Conservation (phyloP, 306 rosid species). For the Fragaria nilgerrensis region DNA sequence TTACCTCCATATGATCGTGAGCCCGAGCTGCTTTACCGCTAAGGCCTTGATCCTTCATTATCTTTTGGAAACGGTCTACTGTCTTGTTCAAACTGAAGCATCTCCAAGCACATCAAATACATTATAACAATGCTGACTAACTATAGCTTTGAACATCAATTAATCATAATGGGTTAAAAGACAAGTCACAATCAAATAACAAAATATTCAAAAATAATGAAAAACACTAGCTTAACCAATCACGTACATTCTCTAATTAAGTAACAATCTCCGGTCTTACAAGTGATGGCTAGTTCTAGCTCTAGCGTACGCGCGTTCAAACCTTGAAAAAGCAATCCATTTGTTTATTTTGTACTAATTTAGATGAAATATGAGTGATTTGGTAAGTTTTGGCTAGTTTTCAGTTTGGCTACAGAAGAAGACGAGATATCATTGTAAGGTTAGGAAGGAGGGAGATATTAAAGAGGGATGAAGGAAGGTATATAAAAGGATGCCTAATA, state of each 20-base stretch:
- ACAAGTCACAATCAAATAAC: background rate
- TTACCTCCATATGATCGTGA: slow-evolving; percentile 53
- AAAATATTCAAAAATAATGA: background rate
- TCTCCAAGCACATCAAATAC: slow-evolving; percentile 26
- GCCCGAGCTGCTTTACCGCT: slow-evolving; percentile 22
- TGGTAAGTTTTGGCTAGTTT: background rate
- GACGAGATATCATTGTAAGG: background rate
- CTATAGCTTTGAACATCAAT: background rate
- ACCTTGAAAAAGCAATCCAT: background rate
- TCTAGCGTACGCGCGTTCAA: background rate
- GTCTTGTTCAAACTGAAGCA: slow-evolving; percentile 69
- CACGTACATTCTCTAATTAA: background rate
- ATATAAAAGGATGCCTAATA: background rate
- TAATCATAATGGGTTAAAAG: background rate
- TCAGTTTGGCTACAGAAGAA: background rate
- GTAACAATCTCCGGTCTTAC: background rate
- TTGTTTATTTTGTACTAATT: background rate
- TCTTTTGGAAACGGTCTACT: slow-evolving; percentile 70
- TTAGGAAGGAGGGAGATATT: background rate
- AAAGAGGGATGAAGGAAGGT: background rate
- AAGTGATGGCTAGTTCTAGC: background rate
- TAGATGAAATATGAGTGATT: background rate
- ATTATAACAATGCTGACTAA: background rate
- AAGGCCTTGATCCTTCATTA: slow-evolving; percentile 44
- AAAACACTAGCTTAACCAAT: background rate